Base-by-base conservation (phyloP, 1,139 yeast species). In the Candida tunisiensis region DNA sequence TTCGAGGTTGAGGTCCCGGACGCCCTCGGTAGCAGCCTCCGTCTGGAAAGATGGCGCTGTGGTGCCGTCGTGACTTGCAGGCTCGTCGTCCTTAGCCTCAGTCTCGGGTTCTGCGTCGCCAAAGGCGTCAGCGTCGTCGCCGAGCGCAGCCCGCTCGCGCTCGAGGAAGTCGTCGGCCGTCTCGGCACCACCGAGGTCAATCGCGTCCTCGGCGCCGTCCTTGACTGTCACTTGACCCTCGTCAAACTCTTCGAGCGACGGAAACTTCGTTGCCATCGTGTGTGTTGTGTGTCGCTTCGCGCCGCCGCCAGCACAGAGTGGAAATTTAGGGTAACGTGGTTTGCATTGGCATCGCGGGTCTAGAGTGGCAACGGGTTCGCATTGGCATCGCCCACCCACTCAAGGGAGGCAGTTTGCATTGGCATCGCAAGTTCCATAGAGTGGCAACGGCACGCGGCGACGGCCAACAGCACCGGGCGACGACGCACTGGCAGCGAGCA, bases 261-360 rank as follows among this genome's bases (percentile, higher is more conserved):
- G 94, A 53, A 75, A 85, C 51, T 78, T 78, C 42, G 88, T 74
- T 93, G 79, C 79, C 34, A 32, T 52, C 19, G 23, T 28, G 25
- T 20, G 16, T 21, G 6, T 23, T 20, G 27, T 29, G 26, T 16
- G 15, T 15, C 26, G n/a, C 24, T 21, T 22, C 4, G 21, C 14
- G 15, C 18, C 16, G n/a, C 18, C 27, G 15, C 15, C 8, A 8
- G 19, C n/a, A 13, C 22, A n/a, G 9, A 20, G 6, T 7, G 22
- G 22, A 10, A 9, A n/a, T 20, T 20, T 5, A 10, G 8, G 5
- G 5, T 4, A 8, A 17, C 9, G 9, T 17, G 5, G 8, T 17
- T 9, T 17, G 22, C 11, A 20, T 20, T n/a, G n/a, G n/a, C n/a
- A n/a, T n/a, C n/a, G 22, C 14, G 14, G n/a, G 6, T 10, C 7